phyloP scores from a whole-genome alignment of 768 basidiomycete species.

The Tulasnella sp. region DNA sequence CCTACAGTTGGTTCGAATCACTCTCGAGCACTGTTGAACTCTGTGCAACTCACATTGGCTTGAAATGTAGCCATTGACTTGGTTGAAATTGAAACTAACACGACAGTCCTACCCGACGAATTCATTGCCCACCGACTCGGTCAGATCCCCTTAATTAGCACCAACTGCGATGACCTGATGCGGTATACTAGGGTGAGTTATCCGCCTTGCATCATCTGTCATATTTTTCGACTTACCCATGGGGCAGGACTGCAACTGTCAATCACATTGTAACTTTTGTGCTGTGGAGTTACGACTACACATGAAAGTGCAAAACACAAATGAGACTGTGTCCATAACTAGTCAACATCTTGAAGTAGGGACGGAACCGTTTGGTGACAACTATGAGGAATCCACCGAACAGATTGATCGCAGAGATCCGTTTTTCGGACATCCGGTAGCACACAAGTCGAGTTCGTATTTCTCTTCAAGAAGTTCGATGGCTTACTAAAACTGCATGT shows the following conservation, averaged over 20 bases:
- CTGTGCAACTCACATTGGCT: not conserved
- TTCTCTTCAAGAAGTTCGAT: too few species aligned
- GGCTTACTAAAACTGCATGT: not conserved
- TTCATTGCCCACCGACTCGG: slow-evolving; percentile 94
- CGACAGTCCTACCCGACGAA: slow-evolving; percentile 89
- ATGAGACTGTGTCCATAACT: slow-evolving; percentile 61
- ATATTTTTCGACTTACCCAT: not conserved
- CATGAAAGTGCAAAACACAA: slow-evolving; percentile 61
- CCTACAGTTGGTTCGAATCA: slow-evolving; percentile 74
- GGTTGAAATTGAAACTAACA: slow-evolving; percentile 84
- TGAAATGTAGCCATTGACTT: slow-evolving; percentile 74
- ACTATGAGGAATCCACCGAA: slow-evolving; percentile 31
- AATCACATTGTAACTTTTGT: slow-evolving; percentile 72
- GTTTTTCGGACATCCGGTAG: slow-evolving; percentile 6
- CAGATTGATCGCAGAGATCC: slow-evolving; percentile 7
- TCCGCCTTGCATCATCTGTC: slow-evolving; percentile 1
- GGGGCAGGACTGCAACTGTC: slow-evolving; percentile 78
- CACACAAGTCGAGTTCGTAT: not conserved
- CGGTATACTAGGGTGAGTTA: slow-evolving; percentile 54
- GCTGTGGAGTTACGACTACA: slow-evolving; percentile 69
- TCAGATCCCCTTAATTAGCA: slow-evolving; percentile 79
- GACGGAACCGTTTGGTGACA: slow-evolving; percentile 18
- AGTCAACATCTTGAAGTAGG: slow-evolving; percentile 66
- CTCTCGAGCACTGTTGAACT: not conserved
- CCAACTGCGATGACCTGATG: slow-evolving; percentile 81